Conservation (phyloP, 73 alveolate species). For the Tetrahymena elliotti region DNA sequence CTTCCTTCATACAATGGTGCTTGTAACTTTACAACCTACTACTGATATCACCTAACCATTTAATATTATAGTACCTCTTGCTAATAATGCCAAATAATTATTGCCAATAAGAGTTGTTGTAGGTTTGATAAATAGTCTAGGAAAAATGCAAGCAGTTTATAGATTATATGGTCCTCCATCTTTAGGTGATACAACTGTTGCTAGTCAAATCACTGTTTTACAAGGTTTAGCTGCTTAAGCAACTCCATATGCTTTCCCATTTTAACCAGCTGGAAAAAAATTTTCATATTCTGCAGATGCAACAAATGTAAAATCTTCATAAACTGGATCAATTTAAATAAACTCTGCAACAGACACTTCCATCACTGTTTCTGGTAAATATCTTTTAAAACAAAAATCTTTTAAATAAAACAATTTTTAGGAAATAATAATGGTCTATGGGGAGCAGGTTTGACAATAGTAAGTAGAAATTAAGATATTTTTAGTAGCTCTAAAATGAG, state of each 20-base stretch:
- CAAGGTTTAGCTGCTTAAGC: not conserved
- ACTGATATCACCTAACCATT: not conserved
- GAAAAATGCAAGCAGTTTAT: not conserved
- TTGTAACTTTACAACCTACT: not conserved
- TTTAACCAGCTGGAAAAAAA: not conserved
- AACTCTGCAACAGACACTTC: not conserved
- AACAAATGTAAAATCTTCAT: not conserved
- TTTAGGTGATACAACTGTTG: not conserved
- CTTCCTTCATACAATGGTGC: not conserved
- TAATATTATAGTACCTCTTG: not conserved
- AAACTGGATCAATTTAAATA: not conserved
- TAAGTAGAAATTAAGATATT: not conserved
- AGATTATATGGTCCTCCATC: not conserved
- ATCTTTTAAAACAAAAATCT: not conserved
- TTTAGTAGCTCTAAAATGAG: not conserved
- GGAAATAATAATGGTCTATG: not conserved
- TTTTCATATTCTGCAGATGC: not conserved
- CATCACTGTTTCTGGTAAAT: not conserved
- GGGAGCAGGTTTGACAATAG: not conserved
- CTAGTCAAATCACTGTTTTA: not conserved
- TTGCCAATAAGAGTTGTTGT: not conserved
- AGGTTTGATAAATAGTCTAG: not conserved
- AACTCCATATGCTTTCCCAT: not conserved
- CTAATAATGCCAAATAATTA: not conserved
- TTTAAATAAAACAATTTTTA: not conserved